phyloP scores from a whole-genome alignment of 495 filamentous ascomycete species.

The Aspergillus steynii region DNA sequence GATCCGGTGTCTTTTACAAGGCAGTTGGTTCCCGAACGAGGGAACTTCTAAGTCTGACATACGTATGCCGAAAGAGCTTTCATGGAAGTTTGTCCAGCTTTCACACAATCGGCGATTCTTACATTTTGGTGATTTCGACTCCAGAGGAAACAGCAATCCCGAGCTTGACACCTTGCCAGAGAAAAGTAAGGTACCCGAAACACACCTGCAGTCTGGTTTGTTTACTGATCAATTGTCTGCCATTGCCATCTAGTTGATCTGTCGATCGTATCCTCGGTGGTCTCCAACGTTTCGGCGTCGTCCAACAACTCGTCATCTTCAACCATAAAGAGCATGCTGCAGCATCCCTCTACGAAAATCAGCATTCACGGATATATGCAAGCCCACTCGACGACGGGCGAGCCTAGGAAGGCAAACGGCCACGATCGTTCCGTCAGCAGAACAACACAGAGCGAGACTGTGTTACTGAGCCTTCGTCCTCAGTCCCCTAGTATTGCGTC shows the following conservation, averaged over 20 bases:
- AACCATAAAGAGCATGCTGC: constrained; percentile 52
- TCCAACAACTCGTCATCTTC: constrained; percentile 53
- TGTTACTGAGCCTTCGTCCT: constrained; percentile 81
- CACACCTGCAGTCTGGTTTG: neutral
- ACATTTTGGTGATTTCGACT: constrained; percentile 86
- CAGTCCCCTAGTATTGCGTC: constrained; percentile 79
- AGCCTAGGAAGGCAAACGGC: constrained; percentile 27
- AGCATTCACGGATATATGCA: constrained; percentile 76
- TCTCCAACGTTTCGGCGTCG: constrained; percentile 79
- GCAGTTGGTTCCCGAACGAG: constrained; percentile 82
- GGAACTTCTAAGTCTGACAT: constrained; percentile 37
- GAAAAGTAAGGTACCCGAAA: constrained; percentile 56
- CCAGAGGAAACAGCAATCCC: constrained; percentile 62
- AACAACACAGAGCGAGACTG: constrained; percentile 51
- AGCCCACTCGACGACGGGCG: constrained; percentile 25
- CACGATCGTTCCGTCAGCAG: constrained; percentile 39
- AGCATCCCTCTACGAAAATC: constrained; percentile 76
- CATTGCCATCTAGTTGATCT: constrained; percentile 65
- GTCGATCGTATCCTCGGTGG: constrained; percentile 84
- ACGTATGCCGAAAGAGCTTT: constrained; percentile 38
- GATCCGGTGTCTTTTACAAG: constrained; percentile 85
- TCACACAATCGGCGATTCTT: constrained; percentile 90
- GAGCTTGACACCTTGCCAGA: constrained; percentile 71
- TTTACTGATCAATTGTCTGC: constrained; percentile 17
- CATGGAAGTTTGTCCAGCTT: constrained; percentile 81